These are phyloP conservation scores for Neurospora intermedia DNA, from an alignment of 495 filamentous ascomycete genomes.

Conservation along the genomic window DNA sequence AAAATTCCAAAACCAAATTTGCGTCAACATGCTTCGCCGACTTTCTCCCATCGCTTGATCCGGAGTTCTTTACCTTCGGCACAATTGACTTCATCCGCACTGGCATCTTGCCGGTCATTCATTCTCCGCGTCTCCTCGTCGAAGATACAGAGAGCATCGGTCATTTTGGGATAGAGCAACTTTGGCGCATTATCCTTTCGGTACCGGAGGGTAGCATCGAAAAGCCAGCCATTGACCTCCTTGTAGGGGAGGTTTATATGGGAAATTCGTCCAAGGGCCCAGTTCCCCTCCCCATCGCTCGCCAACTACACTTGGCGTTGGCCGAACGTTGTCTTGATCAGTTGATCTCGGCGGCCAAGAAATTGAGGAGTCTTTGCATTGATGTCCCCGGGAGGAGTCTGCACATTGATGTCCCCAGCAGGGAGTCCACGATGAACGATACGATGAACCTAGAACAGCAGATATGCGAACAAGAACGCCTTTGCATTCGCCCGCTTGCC, in stretches of 20 bases:
- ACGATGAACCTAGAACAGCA: slow-evolving; percentile 39
- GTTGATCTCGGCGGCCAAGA: slow-evolving; percentile 56
- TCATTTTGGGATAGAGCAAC: slow-evolving; percentile 55
- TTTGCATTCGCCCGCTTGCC: slow-evolving; percentile 55
- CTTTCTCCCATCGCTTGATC: slow-evolving; percentile 53
- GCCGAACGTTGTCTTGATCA: slow-evolving; percentile 70
- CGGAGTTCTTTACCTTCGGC: slow-evolving; percentile 54
- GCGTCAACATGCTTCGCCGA: slow-evolving; percentile 53
- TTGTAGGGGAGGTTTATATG: slow-evolving; percentile 64
- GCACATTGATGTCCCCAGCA: slow-evolving; percentile 27
- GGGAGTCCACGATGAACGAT: slow-evolving; percentile 27
- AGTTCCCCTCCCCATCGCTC: slow-evolving; percentile 33
- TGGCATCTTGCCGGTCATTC: slow-evolving; percentile 20
- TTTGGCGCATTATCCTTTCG: slow-evolving; percentile 75
- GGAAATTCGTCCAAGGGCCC: slow-evolving; percentile 35
- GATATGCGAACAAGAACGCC: slow-evolving; percentile 41
- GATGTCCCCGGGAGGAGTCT: slow-evolving; percentile 34
- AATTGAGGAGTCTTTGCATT: slow-evolving; percentile 40
- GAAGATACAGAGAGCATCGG: slow-evolving; percentile 27
- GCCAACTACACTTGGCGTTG: slow-evolving; percentile 62
- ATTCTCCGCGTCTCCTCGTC: slow-evolving; percentile 11
- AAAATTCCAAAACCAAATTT: slow-evolving; percentile 54
- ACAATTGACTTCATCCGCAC: slow-evolving; percentile 54
- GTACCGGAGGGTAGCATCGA: slow-evolving; percentile 62
- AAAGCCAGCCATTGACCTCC: slow-evolving; percentile 50